Evolutionary conservation across 768 basidiomycete genomes (phyloP).

Genomic region (Lentinula sp.): DNA sequence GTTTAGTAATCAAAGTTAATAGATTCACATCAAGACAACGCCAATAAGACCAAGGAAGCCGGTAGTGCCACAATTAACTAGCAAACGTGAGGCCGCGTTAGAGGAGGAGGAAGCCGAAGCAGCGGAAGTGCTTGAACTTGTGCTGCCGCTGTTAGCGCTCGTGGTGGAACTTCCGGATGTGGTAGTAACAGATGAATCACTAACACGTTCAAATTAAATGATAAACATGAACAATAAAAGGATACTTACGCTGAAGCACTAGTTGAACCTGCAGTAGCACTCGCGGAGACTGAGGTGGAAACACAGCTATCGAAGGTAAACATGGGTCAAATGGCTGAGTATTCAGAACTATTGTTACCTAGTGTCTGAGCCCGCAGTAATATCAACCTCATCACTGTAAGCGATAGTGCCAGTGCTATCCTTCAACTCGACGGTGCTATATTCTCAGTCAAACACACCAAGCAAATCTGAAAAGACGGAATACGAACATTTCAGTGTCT

Average conservation of each 20-base stretch:
- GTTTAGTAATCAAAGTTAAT: neutral
- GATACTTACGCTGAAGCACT: neutral
- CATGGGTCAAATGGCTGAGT: neutral
- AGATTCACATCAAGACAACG: constrained; percentile 36
- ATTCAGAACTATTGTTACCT: constrained; percentile 19
- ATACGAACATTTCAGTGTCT: constrained; percentile 42
- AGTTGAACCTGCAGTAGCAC: neutral
- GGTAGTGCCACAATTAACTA: constrained; percentile 25
- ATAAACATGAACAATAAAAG: too few relatives aligned
- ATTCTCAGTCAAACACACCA: constrained; percentile 6
- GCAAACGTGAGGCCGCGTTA: constrained; percentile 15
- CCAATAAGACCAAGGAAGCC: constrained; percentile 47
- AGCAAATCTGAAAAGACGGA: neutral
- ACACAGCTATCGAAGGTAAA: constrained; percentile 6
- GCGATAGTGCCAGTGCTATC: constrained; percentile 49
- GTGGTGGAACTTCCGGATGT: constrained; percentile 1
- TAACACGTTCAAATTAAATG: neutral
- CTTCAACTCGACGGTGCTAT: constrained; percentile 50
- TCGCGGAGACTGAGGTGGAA: neutral
- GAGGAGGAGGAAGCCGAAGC: constrained; percentile 17
- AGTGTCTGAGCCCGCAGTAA: constrained; percentile 29
- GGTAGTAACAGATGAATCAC: neutral
- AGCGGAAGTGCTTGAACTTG: constrained; percentile 8
- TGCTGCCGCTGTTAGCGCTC: neutral
- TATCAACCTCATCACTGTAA: constrained; percentile 46